These are phyloP conservation scores for Hymenoscyphus albidus DNA, from an alignment of 2,329 filamentous ascomycete species.

Conservation along the genomic window DNA sequence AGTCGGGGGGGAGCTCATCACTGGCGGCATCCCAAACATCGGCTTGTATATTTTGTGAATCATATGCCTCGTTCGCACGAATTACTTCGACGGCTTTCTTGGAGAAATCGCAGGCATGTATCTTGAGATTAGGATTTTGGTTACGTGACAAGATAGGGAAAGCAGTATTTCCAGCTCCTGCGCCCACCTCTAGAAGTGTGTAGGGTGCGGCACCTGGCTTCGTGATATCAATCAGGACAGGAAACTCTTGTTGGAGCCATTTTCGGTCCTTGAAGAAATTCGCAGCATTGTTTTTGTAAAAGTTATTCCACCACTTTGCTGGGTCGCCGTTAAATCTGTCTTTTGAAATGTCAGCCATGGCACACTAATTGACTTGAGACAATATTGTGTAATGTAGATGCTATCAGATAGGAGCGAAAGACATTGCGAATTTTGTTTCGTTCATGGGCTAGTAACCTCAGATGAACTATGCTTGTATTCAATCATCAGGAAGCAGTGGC, in stretches of 20 bases:
- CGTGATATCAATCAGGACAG: slow-evolving; percentile 74
- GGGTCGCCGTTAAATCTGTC: slow-evolving; percentile 84
- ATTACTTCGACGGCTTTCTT: slow-evolving; percentile 94
- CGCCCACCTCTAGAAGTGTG: slow-evolving; percentile 83
- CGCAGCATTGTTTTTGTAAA: slow-evolving; percentile 95
- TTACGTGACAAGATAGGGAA: slow-evolving; percentile 87
- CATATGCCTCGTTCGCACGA: slow-evolving; percentile 72
- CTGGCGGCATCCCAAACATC: slow-evolving; percentile 92
- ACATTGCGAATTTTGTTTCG: slow-evolving; percentile 53
- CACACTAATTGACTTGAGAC: slow-evolving; percentile 14
- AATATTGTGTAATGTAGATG: slow-evolving; percentile 20
- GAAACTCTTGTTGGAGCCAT: slow-evolving; percentile 96
- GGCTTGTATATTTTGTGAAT: slow-evolving; percentile 68
- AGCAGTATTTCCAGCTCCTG: slow-evolving; percentile 92
- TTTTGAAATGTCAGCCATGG: slow-evolving; percentile 44
- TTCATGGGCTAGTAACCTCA: slow-evolving; percentile 54
- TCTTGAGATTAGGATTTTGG: slow-evolving; percentile 72
- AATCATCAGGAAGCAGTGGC: slow-evolving; percentile 48
- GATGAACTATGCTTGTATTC: slow-evolving; percentile 65
- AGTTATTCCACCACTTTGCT: slow-evolving; percentile 95
- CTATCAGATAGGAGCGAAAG: slow-evolving; percentile 73
- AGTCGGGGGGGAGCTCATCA: slow-evolving; percentile 67
- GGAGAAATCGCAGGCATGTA: slow-evolving; percentile 95
- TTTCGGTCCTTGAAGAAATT: slow-evolving; percentile 99
- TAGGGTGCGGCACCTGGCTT: slow-evolving; percentile 63